A percentile compares a stretch with the other conserved stretches of the same genome.
Evolutionary conservation across 805 yeast genomes (phyloP).

Genomic region (Pichia sporocuriosa): DNA sequence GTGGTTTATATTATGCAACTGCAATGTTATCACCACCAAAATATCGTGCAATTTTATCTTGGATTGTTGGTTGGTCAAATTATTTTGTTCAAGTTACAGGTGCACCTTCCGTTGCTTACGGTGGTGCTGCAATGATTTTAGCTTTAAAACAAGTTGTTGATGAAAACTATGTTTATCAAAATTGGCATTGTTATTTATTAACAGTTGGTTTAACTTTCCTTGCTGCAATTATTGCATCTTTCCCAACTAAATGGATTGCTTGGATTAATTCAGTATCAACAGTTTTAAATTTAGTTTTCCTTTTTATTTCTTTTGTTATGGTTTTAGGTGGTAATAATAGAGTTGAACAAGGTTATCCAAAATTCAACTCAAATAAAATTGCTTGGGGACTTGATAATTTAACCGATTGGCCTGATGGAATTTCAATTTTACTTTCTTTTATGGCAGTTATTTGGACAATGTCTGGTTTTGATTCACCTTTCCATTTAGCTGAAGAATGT

Average conservation of each 20-base stretch:
- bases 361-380: slow-evolving; percentile 40
- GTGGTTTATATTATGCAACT: slow-evolving; percentile 67
- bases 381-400: slow-evolving; percentile 54
- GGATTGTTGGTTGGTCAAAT: slow-evolving; percentile 61
- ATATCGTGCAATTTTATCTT: slow-evolving; percentile 47
- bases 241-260: slow-evolving; percentile 51
- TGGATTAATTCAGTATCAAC: slow-evolving; percentile 45
- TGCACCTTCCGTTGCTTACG: slow-evolving; percentile 53
- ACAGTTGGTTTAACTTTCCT: slow-evolving; percentile 44
- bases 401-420: slow-evolving; percentile 60
- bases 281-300: slow-evolving; percentile 39
- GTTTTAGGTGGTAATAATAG: slow-evolving; percentile 46
- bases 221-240: slow-evolving; percentile 42
- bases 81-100: slow-evolving; percentile 60
- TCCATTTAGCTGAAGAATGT: slow-evolving; percentile 70
- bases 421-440: slow-evolving; percentile 50
- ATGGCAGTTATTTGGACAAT: slow-evolving; percentile 64
- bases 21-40: slow-evolving; percentile 53
- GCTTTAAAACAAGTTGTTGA: slow-evolving; percentile 40
- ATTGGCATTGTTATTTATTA: slow-evolving; percentile 45
- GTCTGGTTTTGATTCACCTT: slow-evolving; percentile 72
- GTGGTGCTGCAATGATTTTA: slow-evolving; percentile 50
- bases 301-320: slow-evolving; percentile 46
- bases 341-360: slow-evolving; percentile 32
- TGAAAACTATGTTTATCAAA: slow-evolving; percentile 34